These are phyloP conservation scores for Dactylorhiza incarnata DNA, from an alignment of 106 monocot species.

Conservation along the genomic window DNA sequence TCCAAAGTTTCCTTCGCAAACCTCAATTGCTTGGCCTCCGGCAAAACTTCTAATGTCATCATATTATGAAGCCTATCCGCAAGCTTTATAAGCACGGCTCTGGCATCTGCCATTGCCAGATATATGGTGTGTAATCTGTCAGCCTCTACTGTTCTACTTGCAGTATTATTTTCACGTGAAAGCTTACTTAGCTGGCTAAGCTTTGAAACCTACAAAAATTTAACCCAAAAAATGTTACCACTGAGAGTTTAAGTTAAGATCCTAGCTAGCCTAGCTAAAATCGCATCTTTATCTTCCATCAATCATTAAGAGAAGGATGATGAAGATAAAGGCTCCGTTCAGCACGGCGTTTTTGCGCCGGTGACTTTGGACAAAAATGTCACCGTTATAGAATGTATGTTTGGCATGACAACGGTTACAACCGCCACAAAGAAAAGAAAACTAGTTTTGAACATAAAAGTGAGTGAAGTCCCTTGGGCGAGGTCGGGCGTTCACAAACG, in stretches of 20 bases:
- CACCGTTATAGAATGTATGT: too few relatives aligned
- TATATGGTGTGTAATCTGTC: slow-evolving; percentile 72
- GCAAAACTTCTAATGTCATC: slow-evolving; percentile 80
- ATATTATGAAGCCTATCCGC: slow-evolving; percentile 91
- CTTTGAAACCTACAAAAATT: slow-evolving; percentile 61
- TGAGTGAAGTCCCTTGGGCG: too few relatives aligned
- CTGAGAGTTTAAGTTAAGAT: neutral
- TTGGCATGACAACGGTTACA: too few relatives aligned
- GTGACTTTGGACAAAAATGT: too few relatives aligned
- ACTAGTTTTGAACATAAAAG: too few relatives aligned
- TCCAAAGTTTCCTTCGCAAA: slow-evolving; percentile 84
- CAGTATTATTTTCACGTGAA: slow-evolving; percentile 74
- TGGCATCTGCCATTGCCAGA: slow-evolving; percentile 86
- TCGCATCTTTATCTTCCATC: too few relatives aligned
- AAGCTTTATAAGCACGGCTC: slow-evolving; percentile 82
- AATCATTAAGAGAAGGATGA: too few relatives aligned
- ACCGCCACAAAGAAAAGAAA: too few relatives aligned
- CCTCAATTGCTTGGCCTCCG: slow-evolving; percentile 52
- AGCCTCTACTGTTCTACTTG: slow-evolving; percentile 55
- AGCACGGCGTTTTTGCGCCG: too few relatives aligned
- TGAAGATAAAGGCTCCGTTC: too few relatives aligned
- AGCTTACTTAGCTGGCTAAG: slow-evolving; percentile 85
- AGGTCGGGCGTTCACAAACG: too few relatives aligned
- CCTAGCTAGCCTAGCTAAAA: slow-evolving; percentile 2
- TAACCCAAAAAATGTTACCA: neutral